phyloP scores from a whole-genome alignment of 73 alveolate genomes.

The Blepharisma japonicum region DNA sequence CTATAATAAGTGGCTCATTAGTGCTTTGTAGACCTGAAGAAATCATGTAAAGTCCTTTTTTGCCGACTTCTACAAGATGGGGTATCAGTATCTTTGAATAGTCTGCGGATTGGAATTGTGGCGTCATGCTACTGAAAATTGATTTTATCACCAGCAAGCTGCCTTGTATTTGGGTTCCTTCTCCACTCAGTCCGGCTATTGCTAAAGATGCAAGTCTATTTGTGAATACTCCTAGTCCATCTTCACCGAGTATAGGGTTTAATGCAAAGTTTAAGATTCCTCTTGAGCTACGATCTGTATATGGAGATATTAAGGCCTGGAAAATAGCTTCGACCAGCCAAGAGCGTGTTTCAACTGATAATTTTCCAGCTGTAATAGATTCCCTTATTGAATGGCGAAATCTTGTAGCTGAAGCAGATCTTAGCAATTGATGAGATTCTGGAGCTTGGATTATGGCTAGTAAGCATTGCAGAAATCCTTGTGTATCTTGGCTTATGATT shows the following conservation, averaged over 20 bases:
- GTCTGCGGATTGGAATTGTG: not conserved
- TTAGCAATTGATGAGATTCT: too few relatives aligned
- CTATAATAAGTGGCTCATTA: not conserved
- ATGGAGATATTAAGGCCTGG: too few relatives aligned
- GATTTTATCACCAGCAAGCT: not conserved
- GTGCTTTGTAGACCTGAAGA: not conserved
- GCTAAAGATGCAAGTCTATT: not conserved
- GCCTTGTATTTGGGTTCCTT: conserved; percentile 18
- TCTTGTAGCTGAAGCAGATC: too few relatives aligned
- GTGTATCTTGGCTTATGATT: too few relatives aligned
- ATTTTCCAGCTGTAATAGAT: too few relatives aligned
- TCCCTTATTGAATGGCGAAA: too few relatives aligned
- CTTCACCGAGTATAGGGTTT: not conserved
- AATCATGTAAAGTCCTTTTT: not conserved
- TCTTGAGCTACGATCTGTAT: not conserved
- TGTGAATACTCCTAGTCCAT: not conserved
- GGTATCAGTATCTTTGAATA: not conserved
- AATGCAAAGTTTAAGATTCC: not conserved
- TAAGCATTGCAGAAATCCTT: too few relatives aligned
- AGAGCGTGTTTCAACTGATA: too few relatives aligned
- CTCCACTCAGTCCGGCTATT: not conserved
- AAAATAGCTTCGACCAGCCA: too few relatives aligned
- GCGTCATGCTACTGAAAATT: conserved; percentile 16
- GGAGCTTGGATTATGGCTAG: too few relatives aligned
- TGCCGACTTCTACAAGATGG: not conserved